Conservation (phyloP, 257 asterid species). For the Solanum bukasovii region DNA sequence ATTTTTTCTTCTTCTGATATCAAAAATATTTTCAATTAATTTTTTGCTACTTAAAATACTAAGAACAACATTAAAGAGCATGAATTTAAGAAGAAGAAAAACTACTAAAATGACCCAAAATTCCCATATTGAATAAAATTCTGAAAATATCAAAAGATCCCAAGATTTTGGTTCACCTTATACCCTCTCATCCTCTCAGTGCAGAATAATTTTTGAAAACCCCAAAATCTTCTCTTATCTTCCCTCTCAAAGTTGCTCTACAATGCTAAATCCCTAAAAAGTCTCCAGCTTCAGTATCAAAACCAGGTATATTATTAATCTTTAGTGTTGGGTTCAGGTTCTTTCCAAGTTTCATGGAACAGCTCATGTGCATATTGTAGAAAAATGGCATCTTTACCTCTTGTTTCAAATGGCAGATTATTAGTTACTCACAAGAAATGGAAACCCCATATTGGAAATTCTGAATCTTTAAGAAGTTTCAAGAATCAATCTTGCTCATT, state of each 20-base stretch:
- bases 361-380: constrained; percentile 9
- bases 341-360: constrained; percentile 19
- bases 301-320: background rate
- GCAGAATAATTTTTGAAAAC: background rate
- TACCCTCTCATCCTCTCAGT: background rate
- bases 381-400: constrained; percentile 65
- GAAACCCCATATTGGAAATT: background rate
- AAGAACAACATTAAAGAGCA: background rate
- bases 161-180: background rate
- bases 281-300: constrained; percentile 9
- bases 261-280: background rate
- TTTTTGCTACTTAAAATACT: too few relatives aligned
- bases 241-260: background rate
- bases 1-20: too few relatives aligned
- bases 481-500: constrained; percentile 18
- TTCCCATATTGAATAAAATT: background rate
- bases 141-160: background rate
- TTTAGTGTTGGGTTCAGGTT: constrained; percentile 6
- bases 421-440: constrained; percentile 29
- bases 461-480: background rate
- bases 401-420: constrained; percentile 42
- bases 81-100: background rate
- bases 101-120: background rate
- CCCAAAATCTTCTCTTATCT: constrained; percentile 16
- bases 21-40: too few relatives aligned